Evolutionary conservation across 1,139 yeast genomes (phyloP), one percentile per base, ranked within the genome.

Genomic region (Diutina siamensis): DNA sequence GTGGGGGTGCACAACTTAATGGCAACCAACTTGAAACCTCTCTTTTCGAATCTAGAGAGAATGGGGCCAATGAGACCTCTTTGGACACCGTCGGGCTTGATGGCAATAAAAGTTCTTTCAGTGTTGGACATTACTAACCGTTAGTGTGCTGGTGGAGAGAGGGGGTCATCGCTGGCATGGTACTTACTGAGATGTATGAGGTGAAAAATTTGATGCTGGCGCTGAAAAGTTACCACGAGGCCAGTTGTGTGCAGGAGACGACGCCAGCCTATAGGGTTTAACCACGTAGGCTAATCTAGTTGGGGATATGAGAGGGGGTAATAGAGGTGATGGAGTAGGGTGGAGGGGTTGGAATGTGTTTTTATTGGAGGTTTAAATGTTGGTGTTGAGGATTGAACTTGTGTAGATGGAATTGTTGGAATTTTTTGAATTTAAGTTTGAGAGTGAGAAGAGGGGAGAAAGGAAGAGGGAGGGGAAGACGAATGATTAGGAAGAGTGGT

Each of bases 21-120:
- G 62, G 84, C 98, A 57, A 89, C 97, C 63, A 94, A 81, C 77
- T 89, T 89, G 89, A 72, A 94, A 60, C 98, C 97, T 73, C 94
- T 84, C 78, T 83, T 76, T 77, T 89, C 97, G 72, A 94, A 94
- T 74, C 98, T 88, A 61, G 83, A 77, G 59, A 94, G 66, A 76
- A 94, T 89, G 59, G 85, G 76, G 65, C 94, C 73, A 71, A 89
- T 76, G 68, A 94, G 80, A 54, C 97, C 97, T 77, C 99, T 88
- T 79, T 92, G 97, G 78, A 92, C 98, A 74, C 97, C 99, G 72
- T 92, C 99, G 73, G 99, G 99, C 66, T 92, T 92, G 71, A 92
- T 85, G 63, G 97, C 97, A 78, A 92, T 92, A 70, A 92, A 92
- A 67, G 97, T 89, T 85, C 95, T 87, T 76, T 89, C 97, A 74